Percentiles rank a stretch among this genome's conserved stretches.
Evolutionary conservation across 352 stramenopile species (phyloP).

Genomic region (Globisporangium paddicum): DNA sequence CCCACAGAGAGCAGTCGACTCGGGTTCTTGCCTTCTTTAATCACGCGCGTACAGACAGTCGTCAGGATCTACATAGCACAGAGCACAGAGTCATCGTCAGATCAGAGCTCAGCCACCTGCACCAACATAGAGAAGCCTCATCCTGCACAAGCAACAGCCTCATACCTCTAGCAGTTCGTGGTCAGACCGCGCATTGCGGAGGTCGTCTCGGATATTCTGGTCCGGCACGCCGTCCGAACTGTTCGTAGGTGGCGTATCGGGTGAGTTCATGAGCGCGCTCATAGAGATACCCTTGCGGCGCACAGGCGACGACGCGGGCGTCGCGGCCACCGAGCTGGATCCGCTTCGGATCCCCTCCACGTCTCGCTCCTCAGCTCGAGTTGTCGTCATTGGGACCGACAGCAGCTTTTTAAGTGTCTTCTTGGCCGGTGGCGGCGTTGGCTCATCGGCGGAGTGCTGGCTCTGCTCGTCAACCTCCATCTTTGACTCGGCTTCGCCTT

Average conservation of each 20-base stretch:
- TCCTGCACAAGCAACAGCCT: neutral
- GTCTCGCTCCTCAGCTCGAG: slow-evolving; percentile 9
- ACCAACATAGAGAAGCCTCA: no score
- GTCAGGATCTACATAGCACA: slow-evolving; percentile 35
- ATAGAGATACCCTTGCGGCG: slow-evolving; percentile 51
- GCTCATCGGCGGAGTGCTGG: neutral
- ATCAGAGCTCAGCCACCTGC: no score
- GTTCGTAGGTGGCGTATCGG: slow-evolving; percentile 13
- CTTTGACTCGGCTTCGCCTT: slow-evolving; percentile 5
- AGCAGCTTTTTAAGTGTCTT: slow-evolving; percentile 13
- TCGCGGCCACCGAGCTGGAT: slow-evolving; percentile 17
- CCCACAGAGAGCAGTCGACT: slow-evolving; percentile 59
- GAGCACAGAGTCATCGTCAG: neutral
- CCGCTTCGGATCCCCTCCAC: slow-evolving; percentile 20
- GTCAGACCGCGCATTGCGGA: slow-evolving; percentile 20
- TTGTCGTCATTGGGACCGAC: neutral
- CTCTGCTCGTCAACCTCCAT: slow-evolving; percentile 15
- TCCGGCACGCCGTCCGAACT: slow-evolving; percentile 34
- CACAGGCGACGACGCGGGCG: slow-evolving; percentile 33
- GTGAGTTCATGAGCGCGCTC: slow-evolving; percentile 47
- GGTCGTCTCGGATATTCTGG: slow-evolving; percentile 41
- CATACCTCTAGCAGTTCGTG: slow-evolving; percentile 49
- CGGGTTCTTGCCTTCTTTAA: slow-evolving; percentile 49
- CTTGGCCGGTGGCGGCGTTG: neutral
- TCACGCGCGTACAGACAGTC: slow-evolving; percentile 37